phyloP scores from a whole-genome alignment of 345 rosid species.

The Sapria himalayana region DNA sequence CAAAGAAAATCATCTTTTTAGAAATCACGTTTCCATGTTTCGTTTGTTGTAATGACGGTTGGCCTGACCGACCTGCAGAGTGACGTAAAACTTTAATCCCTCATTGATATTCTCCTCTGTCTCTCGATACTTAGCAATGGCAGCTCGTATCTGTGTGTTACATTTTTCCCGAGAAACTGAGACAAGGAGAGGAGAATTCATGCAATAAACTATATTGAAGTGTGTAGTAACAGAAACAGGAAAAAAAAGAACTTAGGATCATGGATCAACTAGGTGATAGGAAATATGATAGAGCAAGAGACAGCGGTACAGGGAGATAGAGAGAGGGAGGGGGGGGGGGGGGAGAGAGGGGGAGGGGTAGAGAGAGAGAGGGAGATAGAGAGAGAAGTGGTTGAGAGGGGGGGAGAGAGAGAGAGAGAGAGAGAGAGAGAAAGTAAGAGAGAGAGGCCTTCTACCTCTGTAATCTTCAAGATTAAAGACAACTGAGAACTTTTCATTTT shows the following conservation, averaged over 20 bases:
- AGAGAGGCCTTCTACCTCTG: too few relatives aligned
- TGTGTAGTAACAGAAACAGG: background rate
- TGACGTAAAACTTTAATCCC: constrained; percentile 90
- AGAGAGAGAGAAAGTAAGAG: too few relatives aligned
- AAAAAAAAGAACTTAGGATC: background rate
- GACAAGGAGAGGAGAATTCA: constrained; percentile 6
- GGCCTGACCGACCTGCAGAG: constrained; percentile 42
- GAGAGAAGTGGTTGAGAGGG: too few relatives aligned
- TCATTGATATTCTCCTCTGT: constrained; percentile 89
- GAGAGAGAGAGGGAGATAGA: too few relatives aligned
- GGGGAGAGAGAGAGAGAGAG: too few relatives aligned
- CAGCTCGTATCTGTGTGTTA: constrained; percentile 86
- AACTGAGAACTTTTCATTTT: constrained; percentile 58
- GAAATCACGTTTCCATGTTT: too few relatives aligned
- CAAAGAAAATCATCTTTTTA: background rate
- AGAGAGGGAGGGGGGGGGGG: too few relatives aligned
- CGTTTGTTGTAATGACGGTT: too few relatives aligned
- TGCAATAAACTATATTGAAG: background rate
- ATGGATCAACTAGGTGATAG: too few relatives aligned
- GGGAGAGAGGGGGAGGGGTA: too few relatives aligned
- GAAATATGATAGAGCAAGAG: too few relatives aligned
- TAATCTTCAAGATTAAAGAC: constrained; percentile 89
- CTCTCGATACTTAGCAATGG: constrained; percentile 68
- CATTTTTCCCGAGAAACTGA: constrained; percentile 84
- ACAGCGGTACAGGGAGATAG: too few relatives aligned